A percentile compares a stretch with the other conserved stretches of the same genome.
These are phyloP conservation scores for Phoenix dactylifera DNA, from an alignment of 176 grass and related monocot species.

Conservation along the genomic window DNA sequence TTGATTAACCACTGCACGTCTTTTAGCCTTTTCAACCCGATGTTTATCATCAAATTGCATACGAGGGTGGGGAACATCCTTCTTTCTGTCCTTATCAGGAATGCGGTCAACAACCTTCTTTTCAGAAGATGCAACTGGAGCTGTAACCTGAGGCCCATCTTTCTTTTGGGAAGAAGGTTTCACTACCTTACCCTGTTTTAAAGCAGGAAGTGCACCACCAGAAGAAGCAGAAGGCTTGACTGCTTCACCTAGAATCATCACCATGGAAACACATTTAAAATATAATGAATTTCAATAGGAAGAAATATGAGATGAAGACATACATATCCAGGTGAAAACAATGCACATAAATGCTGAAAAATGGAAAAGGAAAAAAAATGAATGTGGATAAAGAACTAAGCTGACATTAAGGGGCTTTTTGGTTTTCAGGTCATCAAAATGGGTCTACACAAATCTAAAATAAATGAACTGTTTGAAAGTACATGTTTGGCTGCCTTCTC, in stretches of 20 bases:
- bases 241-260: constrained; percentile 21
- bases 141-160: constrained; percentile 29
- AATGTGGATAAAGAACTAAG: too few species aligned
- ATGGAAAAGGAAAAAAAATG: too few species aligned
- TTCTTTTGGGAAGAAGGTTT: constrained; percentile 39
- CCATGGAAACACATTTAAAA: background rate
- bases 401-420: too few species aligned
- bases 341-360: too few species aligned
- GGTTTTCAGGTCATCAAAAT: too few species aligned
- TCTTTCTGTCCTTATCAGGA: constrained; percentile 44
- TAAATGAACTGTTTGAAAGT: too few species aligned
- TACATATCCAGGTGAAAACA: too few species aligned
- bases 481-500: too few species aligned
- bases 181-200: constrained; percentile 41
- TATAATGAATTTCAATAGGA: background rate
- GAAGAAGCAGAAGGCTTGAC: constrained; percentile 8
- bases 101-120: constrained; percentile 29
- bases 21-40: constrained; percentile 51
- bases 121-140: constrained; percentile 31
- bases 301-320: background rate
- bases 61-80: constrained; percentile 39
- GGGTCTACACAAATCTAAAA: too few species aligned
- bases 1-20: constrained; percentile 40
- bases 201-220: constrained; percentile 16
- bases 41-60: constrained; percentile 70